Percentiles rank a stretch among this genome's conserved stretches.
These are phyloP conservation scores for Picea glauca DNA, from an alignment of 75 land plant genomes.

Conservation along the genomic window DNA sequence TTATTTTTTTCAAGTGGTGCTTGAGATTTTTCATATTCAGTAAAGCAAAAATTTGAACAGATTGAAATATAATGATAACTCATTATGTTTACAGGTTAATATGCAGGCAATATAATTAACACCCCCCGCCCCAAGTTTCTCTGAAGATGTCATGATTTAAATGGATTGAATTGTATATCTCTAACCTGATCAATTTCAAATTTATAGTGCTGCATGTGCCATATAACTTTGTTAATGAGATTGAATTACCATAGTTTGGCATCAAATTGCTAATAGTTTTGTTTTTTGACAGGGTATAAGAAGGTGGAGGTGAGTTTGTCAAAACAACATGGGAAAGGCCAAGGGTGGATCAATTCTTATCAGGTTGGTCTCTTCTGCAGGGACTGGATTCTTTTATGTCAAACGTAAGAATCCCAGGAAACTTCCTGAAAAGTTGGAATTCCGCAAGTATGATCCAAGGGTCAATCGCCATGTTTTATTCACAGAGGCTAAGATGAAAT, in stretches of 20 bases:
- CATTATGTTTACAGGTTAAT: not conserved
- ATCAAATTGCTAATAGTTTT: not conserved
- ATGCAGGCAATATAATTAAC: not conserved
- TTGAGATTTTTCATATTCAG: not conserved
- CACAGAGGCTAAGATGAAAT: constrained; percentile 83
- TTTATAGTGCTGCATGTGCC: not conserved
- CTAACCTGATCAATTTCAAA: not conserved
- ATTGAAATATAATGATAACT: not conserved
- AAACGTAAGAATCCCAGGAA: constrained; percentile 73
- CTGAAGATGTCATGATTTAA: not conserved
- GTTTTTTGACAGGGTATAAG: not conserved
- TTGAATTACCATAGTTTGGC: not conserved
- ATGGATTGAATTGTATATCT: not conserved
- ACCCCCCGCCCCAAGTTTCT: not conserved
- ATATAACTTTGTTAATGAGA: not conserved
- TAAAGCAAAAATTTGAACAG: not conserved
- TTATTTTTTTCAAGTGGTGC: not conserved
- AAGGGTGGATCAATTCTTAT: constrained; percentile 69
- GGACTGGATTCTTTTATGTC: constrained; percentile 92
- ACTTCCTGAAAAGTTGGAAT: constrained; percentile 73
- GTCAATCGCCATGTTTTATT: constrained; percentile 86
- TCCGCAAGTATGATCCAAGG: constrained; percentile 83
- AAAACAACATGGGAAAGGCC: constrained; percentile 54
- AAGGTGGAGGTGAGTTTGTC: not conserved
- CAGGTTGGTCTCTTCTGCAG: constrained; percentile 76